Base-by-base conservation (phyloP, 495 filamentous ascomycete genomes). In the Penicillium bialowiezense region DNA sequence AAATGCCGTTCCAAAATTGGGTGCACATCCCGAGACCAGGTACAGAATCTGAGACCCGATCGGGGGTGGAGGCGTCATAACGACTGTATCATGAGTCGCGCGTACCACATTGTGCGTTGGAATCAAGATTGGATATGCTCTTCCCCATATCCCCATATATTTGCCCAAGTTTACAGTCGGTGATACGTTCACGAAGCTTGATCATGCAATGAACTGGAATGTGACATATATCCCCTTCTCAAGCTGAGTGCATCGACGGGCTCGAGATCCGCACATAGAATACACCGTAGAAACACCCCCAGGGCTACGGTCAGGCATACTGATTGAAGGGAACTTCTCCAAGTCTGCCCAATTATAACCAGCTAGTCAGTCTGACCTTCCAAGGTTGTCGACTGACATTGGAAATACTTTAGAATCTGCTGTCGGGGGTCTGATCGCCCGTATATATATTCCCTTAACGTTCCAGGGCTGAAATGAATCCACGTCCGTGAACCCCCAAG, bases 11-110 rank as follows among this genome's bases (percentile, higher is more conserved):
- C 26, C 17, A 44, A 34, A 15, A 8, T 45, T 36, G 19, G 32
- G 19, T 44, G 18, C 20, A 21, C 21, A 26, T 45, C 14, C 43
- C n/a, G 14, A 45, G 32, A 26, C 21, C 19, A 35, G 31, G 42
- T 23, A 34, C 45, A 48, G 18, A 47, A 13, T 26, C 44, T 38
- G 44, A 46, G 36, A 48, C 45, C 10, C 42, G 31, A 44, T 34
- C 42, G 43, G 43, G 23, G 36, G 44, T 39, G 44, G 36, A 40
- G 35, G 45, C 45, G 45, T 40, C 45, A 48, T 48, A 23, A 48
- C 45, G 45, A 48, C 28, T 48, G 45, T 48, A 48, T 48, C 45
- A 48, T 48, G 45, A 48, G 45, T 48, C 45, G 45, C 45, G 35
- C 36, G 45, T 48, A 48, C 45, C 45, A 39, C 44, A 33, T 18